Evolutionary conservation across 257 asterid genomes (phyloP), one percentile per base, ranked within the genome.

Genomic region (Capsicum pubescens): DNA sequence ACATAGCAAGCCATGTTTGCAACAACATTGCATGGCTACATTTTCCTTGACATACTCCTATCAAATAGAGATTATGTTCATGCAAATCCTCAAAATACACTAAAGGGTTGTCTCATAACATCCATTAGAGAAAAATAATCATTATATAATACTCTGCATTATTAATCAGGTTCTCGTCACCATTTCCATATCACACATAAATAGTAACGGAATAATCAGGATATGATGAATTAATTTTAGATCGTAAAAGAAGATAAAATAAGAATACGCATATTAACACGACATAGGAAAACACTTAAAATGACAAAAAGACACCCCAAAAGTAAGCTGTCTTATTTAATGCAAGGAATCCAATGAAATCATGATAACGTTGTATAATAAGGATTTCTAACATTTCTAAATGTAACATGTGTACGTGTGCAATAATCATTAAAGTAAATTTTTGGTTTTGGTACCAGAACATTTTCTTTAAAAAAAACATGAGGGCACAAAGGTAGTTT

Each of bases 11-110:
- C 57, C 79, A 17, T 44, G 39, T 71, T 71, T 17, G 57, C 79
- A 17, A 71, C 57, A 16, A 71, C n/a, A 17, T n/a, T 44, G 57
- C 79, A n/a, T 70, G 79, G 36, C 79, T 17, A 7, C 66, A 59
- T 59, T 59, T 59, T 32, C 66, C 66, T 58, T 59, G 66, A 59
- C 32, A 59, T 59, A 59, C 66, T 59, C 66, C 79, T 71, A 32
- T 26, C 1, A 4, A 3, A 10, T 71, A n/a, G 10, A 58, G 58
- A 17, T 46, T 46, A 71, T 16, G 17, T 46, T 42, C 78, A 42
- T 39, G 78, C 78, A 69, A 42, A 69, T 39, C 78, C 5, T 42
- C 14, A 21, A 16, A 69, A 69, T 44, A n/a, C 36, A 46, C 79
- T n/a, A 42, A 69, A 44, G 36, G 17, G 36, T 17, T n/a, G 56